Conservation (phyloP, 345 rosid species). For the Angophora floribunda region DNA sequence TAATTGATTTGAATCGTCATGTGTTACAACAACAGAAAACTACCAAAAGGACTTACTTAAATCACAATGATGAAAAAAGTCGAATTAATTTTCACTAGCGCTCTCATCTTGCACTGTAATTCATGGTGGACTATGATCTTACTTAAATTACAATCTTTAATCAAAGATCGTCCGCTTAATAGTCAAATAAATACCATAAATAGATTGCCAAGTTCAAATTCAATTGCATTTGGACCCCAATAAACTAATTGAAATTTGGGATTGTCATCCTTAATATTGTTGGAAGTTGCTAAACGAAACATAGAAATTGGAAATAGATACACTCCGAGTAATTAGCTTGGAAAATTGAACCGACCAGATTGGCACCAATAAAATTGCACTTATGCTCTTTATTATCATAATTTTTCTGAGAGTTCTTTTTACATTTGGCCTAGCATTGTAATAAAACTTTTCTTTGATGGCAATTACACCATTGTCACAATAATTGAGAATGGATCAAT, state of each 20-base stretch:
- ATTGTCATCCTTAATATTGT: not conserved
- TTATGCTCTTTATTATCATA: not conserved
- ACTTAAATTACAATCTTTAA: not conserved
- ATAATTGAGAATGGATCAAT: not conserved
- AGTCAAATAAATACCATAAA: not conserved
- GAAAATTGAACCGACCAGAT: not conserved
- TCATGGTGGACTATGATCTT: not conserved
- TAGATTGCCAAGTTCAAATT: not conserved
- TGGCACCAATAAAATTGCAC: not conserved
- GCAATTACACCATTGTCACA: not conserved
- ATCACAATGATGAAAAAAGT: not conserved
- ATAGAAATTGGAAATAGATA: not conserved
- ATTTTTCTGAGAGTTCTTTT: not conserved
- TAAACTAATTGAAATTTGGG: not conserved
- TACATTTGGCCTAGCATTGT: not conserved
- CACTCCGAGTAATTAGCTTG: not conserved
- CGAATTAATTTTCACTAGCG: not conserved
- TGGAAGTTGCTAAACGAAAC: not conserved
- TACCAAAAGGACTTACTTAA: too few relatives aligned
- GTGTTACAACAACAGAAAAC: too few relatives aligned
- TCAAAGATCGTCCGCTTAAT: not conserved
- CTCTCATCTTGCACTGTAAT: not conserved
- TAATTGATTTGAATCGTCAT: too few relatives aligned
- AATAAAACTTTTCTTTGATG: not conserved
- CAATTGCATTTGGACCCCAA: too few relatives aligned